Conservation (phyloP, 75 land plant genomes). For the Pinus taeda region DNA sequence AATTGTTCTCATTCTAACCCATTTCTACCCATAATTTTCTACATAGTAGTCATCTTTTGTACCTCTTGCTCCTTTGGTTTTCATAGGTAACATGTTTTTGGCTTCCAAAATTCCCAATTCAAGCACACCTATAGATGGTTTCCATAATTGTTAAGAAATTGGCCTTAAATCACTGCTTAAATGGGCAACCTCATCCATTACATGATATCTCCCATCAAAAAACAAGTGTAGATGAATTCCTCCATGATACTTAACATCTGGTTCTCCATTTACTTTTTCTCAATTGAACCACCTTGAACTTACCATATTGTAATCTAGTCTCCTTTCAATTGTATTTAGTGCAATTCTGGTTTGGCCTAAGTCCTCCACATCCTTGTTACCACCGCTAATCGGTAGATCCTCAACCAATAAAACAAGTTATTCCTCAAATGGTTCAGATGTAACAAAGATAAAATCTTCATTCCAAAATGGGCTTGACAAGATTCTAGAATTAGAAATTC, state of each 20-base stretch:
- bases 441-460: conserved; percentile 71
- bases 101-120: conserved; percentile 73
- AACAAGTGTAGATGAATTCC: conserved; percentile 56
- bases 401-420: conserved; percentile 38
- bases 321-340: conserved; percentile 54
- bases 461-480: conserved; percentile 60
- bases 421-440: conserved; percentile 69
- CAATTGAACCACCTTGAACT: conserved; percentile 55
- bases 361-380: conserved; percentile 10
- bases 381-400: conserved; percentile 25
- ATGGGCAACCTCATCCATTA: conserved; percentile 67
- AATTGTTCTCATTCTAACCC: conserved; percentile 73
- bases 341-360: conserved; percentile 39
- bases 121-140: conserved; percentile 54
- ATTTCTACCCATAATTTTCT: conserved; percentile 76
- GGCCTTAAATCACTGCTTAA: conserved; percentile 57
- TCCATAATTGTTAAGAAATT: conserved; percentile 73
- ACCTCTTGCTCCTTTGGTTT: conserved; percentile 51
- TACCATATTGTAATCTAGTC: conserved; percentile 67
- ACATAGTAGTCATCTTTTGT: conserved; percentile 67
- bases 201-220: conserved; percentile 84
- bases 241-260: conserved; percentile 12
- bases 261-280: conserved; percentile 15
- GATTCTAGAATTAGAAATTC: conserved; percentile 20
- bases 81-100: conserved; percentile 51